Base-by-base conservation (phyloP, 164 flowering plant species). In the Protea cynaroides region DNA sequence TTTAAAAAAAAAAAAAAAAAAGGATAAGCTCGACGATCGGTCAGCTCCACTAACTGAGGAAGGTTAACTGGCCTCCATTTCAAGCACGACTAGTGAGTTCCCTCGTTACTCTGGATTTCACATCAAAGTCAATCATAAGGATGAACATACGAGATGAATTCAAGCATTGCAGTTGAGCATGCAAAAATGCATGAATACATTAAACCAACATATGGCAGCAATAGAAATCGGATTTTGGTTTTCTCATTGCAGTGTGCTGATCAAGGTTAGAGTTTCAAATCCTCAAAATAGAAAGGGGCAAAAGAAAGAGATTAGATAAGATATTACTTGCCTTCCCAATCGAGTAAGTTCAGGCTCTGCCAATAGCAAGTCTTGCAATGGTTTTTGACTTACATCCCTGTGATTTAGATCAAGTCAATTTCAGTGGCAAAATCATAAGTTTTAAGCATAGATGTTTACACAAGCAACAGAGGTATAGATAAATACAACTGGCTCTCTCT, bases 311-410 rank as follows among this genome's bases (percentile, higher is more conserved):
- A 46, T 18, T 1, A 22, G 19, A 49, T 25, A 23, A 17, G 56
- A 34, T 24, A 23, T 29, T 10, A 0, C 61, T 72, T 70, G 62
- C 79, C 79, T 76, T 66, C 74, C 76, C 65, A 76, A 55, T 55
- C 55, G 72, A 44, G 74, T 61, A 51, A 76, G 76, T 49, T 70
- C 67, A 23, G 79, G 74, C 64, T 76, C 76, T 36, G 66, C 66
- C 70, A 73, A 19, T 43, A 76, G 58, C 58, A 73, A 54, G 56
- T 67, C 79, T 58, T 58, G 72, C 47, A 76, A 67, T 44, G 79
- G 49, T 50, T 38, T 64, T 49, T 47, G 36, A 47, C 53, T 62
- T 15, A 56, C 25, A 24, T 62, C 68, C 59, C 71, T 58, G 64
- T 72, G 40, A 29, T 23, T 25, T 60, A 36, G 9, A 58, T 25